phyloP scores from a whole-genome alignment of 2,329 filamentous ascomycete genomes.

The Exophiala sideris region DNA sequence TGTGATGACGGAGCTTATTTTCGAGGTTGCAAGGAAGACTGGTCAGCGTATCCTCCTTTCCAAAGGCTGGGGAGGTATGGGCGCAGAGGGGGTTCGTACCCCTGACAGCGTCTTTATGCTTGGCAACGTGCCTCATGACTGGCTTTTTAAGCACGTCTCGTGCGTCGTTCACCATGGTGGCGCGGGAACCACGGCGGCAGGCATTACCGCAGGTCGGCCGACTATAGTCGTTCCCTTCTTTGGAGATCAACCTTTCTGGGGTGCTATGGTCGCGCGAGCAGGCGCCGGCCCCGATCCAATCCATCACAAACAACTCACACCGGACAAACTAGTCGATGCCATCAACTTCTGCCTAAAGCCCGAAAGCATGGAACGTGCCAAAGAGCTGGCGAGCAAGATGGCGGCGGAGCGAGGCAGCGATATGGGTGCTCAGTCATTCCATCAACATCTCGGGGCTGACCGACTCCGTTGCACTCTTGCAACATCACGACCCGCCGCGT shows the following conservation, averaged over 20 bases:
- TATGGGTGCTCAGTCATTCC: constrained; percentile 63
- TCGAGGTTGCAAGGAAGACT: constrained; percentile 62
- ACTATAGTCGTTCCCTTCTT: constrained; percentile 85
- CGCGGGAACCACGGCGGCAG: constrained; percentile 80
- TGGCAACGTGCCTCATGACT: constrained; percentile 82
- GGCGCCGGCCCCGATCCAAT: constrained; percentile 70
- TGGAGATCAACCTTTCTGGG: constrained; percentile 80
- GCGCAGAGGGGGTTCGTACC: constrained; percentile 63
- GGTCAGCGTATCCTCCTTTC: constrained; percentile 75
- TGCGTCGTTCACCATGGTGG: constrained; percentile 83
- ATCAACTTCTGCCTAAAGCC: constrained; percentile 59
- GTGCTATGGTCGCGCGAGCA: constrained; percentile 67
- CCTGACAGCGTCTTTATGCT: constrained; percentile 77
- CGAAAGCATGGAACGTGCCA: constrained; percentile 54
- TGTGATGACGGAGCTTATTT: constrained; percentile 65
- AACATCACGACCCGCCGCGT: constrained; percentile 58
- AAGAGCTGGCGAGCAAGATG: constrained; percentile 41
- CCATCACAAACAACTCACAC: constrained; percentile 64
- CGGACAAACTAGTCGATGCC: constrained; percentile 62
- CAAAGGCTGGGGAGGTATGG: constrained; percentile 82
- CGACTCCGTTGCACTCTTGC: constrained; percentile 65
- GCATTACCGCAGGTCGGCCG: constrained; percentile 76
- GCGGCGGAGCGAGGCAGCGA: constrained; percentile 61
- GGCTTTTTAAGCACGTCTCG: constrained; percentile 77
- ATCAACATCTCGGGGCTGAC: constrained; percentile 63